Conservation (phyloP, 225 moss, liverwort and hornwort species). For the Lunularia cruciata region DNA sequence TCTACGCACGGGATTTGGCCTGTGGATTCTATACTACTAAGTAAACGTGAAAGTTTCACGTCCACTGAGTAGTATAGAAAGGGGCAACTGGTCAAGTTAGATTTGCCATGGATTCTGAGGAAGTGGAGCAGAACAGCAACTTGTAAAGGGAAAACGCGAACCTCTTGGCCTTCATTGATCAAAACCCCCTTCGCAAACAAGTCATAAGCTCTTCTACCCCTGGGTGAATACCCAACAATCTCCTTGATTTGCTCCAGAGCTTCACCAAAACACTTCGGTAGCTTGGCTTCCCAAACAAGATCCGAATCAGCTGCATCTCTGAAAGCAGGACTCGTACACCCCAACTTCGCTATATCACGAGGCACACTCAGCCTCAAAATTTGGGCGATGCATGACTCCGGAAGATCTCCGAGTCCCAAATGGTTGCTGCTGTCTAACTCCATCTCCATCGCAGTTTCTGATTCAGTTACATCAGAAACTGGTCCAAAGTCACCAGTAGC, state of each 20-base stretch:
- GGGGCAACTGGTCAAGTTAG: no score
- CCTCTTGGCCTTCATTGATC: constrained; percentile 23
- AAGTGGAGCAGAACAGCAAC: no score
- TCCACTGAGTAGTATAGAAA: no score
- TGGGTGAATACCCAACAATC: background rate
- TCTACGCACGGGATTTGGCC: no score
- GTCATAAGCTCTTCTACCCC: constrained; percentile 21
- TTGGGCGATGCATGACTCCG: constrained; percentile 14
- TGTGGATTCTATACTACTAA: no score
- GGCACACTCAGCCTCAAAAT: constrained; percentile 14
- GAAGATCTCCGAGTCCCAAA: constrained; percentile 12
- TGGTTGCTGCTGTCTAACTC: background rate
- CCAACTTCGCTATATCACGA: constrained; percentile 17
- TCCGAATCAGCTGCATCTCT: constrained; percentile 22
- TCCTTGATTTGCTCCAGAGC: constrained; percentile 7
- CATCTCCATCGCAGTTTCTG: constrained; percentile 2
- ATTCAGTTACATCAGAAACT: no score
- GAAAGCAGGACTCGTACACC: constrained; percentile 17
- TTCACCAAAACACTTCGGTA: constrained; percentile 19
- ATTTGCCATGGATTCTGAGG: no score
- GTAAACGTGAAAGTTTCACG: no score
- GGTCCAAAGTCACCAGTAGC: no score
- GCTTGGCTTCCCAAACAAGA: constrained; percentile 23
- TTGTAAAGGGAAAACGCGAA: background rate
- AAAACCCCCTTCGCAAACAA: constrained; percentile 8